Base-by-base conservation (phyloP, 176 grass and related monocot genomes). In the Aegilops sharonensis region DNA sequence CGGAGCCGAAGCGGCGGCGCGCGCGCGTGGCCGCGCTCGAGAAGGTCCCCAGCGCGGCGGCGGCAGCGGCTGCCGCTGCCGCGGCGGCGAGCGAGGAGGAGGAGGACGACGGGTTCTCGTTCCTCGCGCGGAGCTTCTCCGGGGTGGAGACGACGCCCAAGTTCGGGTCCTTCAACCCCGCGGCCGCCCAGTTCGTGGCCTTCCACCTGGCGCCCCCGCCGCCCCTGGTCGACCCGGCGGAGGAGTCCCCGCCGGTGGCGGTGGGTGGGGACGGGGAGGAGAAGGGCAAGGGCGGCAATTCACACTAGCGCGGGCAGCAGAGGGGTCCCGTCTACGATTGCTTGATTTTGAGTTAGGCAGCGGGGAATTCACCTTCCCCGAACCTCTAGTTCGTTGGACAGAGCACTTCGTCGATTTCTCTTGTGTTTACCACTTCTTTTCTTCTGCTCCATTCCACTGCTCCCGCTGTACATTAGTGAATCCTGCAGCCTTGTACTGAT, bases 101-200 rank as follows among this genome's bases (percentile, higher is more conserved):
- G 11, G 80, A 25, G 5, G 32, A 20, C 14, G 69, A 37, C 4
- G 27, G 35, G 21, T 90, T 90, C 88, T 72, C 88, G 64, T 90
- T 90, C 84, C 84, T 86, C 52, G 72, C 84, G 65, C 72, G 72
- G 72, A 71, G 79, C 84, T 86, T 78, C 79, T 72, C 79, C 64
- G 80, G 84, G 54, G 31, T 77, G 72, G 72, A 90, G 84, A 90
- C 88, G 11, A 86, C 84, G 84, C 88, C 88, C 84, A 90, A 78
- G 74, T 90, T 90, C 72, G 79, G 84, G 54, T 90, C 88, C 32
- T 90, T 90, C 84, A 72, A 86, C 79, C 88, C 84, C 30, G 72
- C 30, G 11, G 57, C 72, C 50, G 72, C 79, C 8, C 79, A 81
- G 29, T 47, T 90, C 72, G 79, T 83, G n/a, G 79, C 84, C 24